Conservation (phyloP, 805 yeast genomes). For the Helenozyma rhizophorensis region DNA sequence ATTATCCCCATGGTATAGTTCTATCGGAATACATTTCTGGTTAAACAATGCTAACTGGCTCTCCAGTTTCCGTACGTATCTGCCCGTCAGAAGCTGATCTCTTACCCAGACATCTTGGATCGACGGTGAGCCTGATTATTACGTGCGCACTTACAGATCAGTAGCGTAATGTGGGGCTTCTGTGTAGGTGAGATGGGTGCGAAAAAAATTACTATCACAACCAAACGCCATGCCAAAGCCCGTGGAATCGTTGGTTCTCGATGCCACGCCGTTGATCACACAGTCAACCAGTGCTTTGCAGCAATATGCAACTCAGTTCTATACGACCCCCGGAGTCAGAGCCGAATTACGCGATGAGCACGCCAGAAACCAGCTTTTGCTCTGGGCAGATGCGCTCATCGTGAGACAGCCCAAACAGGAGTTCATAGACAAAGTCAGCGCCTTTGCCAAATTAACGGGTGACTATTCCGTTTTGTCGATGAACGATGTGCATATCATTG, state of each 20-base stretch:
- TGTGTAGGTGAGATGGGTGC: slow-evolving; percentile 14
- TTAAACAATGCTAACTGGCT: too few relatives aligned
- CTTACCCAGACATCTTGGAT: too few relatives aligned
- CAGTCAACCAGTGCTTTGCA: slow-evolving; percentile 73
- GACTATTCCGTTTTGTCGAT: slow-evolving; percentile 83
- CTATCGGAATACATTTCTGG: too few relatives aligned
- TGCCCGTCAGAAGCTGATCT: too few relatives aligned
- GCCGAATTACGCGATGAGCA: slow-evolving; percentile 83
- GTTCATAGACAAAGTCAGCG: slow-evolving; percentile 59
- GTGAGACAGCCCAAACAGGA: slow-evolving; percentile 74
- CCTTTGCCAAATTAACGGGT: slow-evolving; percentile 85
- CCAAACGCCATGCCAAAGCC: slow-evolving; percentile 4
- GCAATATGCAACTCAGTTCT: slow-evolving; percentile 65
- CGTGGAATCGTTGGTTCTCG: slow-evolving; percentile 38
- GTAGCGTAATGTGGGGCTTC: too few relatives aligned
- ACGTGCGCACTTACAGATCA: too few relatives aligned
- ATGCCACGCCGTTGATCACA: slow-evolving; percentile 93
- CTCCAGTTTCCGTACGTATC: too few relatives aligned
- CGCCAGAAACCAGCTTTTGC: slow-evolving; percentile 69
- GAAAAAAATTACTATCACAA: slow-evolving; percentile 3
- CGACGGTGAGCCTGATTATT: too few relatives aligned
- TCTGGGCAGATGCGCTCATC: slow-evolving; percentile 73
- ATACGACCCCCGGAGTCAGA: slow-evolving; percentile 89
- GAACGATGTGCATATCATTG: slow-evolving; percentile 90
- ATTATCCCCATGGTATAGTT: too few relatives aligned